Evolutionary conservation across 805 yeast genomes (phyloP), one percentile per base, ranked within the genome.

Genomic region (Saturnispora kantuleensis): DNA sequence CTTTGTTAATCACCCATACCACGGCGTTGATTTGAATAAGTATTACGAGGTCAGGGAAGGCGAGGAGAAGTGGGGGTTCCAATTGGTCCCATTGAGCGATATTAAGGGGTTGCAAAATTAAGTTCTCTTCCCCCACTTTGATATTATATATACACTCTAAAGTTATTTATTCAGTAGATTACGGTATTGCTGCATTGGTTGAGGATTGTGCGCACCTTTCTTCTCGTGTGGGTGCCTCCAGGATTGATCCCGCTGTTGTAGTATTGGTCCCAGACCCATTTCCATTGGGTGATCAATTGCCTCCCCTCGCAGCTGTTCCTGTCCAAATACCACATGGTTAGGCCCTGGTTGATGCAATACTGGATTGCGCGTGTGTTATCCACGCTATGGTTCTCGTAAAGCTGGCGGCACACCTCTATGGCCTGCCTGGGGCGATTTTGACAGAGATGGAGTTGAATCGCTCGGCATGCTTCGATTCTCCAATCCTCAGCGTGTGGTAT

Each of bases 1-100:
- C 66, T 67, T 83, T 50, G 87, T 79, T 39, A 66, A 77, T 60
- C 95, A 85, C 63, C 87, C 84, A 53, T 80, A 77, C 67, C 95
- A 85, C 63, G 93, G 90, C 21, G 78, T 84, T 47, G 82, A 80
- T 56, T 67, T 81, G 48, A 69, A 70, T 56, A 78, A 70, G 56
- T 81, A 79, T 50, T 71, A 71, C 49, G 78, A 73, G 58, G 67
- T 63, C 42, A 68, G 81, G 56, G 71, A 73, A 21, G 81, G 81
- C 34, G 81, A 76, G 59, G 80, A 74, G 55, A 64, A 56, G 17
- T 76, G 80, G 80, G 75, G 72, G 1, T 69, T 76, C 50, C 44
- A 56, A 5, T 70, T 74, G 59, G 71, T 73, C 56, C 74, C 78
- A 33, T 65, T 66, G 43, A 77, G 73, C 37, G 68, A 73, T 53